Percentiles rank a stretch among this genome's conserved stretches.
phyloP scores from a whole-genome alignment of 805 yeast genomes.

The Nakazawaea pomicola region DNA sequence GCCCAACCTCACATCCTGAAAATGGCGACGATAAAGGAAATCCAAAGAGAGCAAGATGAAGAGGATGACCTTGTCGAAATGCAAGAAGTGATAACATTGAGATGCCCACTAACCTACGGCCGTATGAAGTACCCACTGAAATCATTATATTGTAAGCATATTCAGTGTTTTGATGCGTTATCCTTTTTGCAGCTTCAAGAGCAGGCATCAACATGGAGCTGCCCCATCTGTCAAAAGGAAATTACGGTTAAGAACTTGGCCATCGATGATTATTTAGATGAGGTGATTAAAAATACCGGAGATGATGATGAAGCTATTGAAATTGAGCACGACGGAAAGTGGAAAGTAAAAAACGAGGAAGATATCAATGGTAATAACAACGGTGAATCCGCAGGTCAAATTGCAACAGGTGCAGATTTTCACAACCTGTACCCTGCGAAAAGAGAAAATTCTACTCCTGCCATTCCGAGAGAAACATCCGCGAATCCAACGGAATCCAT shows the following conservation, averaged over 20 bases:
- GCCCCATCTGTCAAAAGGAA: constrained; percentile 70
- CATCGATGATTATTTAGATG: constrained; percentile 67
- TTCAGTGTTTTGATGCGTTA: constrained; percentile 83
- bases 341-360: constrained; percentile 40
- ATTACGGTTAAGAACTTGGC: constrained; percentile 56
- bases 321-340: constrained; percentile 66
- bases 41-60: constrained; percentile 40
- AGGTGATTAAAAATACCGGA: constrained; percentile 49
- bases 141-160: constrained; percentile 67
- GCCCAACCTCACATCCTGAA: constrained; percentile 48
- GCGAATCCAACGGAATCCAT: constrained; percentile 23
- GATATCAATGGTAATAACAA: constrained; percentile 21
- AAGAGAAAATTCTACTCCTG: constrained; percentile 11
- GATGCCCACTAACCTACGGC: constrained; percentile 74
- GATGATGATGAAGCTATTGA: constrained; percentile 61
- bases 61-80: constrained; percentile 73
- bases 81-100: constrained; percentile 59
- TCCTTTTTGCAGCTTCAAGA: constrained; percentile 70
- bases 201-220: constrained; percentile 80
- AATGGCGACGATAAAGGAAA: constrained; percentile 43
- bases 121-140: constrained; percentile 70
- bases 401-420: constrained; percentile 4
- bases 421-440: constrained; percentile 7
- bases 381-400: constrained; percentile 16
- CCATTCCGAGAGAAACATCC: constrained; percentile 12